Conservation (phyloP, 352 stramenopile species). For the Globisporangium radiosum region DNA sequence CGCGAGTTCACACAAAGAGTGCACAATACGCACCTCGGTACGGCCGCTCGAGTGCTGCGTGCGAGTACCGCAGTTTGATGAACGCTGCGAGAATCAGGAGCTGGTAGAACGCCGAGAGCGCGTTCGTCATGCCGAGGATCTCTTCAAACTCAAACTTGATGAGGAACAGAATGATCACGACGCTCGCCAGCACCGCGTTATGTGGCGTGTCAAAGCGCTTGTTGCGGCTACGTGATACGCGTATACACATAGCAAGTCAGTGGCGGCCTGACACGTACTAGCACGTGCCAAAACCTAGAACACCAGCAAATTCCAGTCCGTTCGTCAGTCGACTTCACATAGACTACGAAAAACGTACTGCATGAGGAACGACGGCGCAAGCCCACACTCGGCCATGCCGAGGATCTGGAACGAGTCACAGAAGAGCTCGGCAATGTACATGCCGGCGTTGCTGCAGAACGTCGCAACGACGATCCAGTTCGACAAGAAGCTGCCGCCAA, state of each 20-base stretch:
- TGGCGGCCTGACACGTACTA: no score
- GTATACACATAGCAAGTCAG: neutral
- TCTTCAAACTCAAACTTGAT: constrained; percentile 64
- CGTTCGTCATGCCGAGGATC: constrained; percentile 86
- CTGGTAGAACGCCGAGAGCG: constrained; percentile 82
- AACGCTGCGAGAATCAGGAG: constrained; percentile 87
- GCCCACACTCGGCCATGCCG: constrained; percentile 76
- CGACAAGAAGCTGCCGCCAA: constrained; percentile 79
- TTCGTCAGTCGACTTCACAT: no score
- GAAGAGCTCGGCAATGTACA: constrained; percentile 93
- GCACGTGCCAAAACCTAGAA: neutral
- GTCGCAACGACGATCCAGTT: constrained; percentile 86
- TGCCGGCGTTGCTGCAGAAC: constrained; percentile 84
- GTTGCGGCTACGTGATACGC: constrained; percentile 23
- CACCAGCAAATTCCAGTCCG: neutral
- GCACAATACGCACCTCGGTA: constrained; percentile 22
- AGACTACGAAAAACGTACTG: constrained; percentile 39
- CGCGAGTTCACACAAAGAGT: no score
- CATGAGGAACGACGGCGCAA: constrained; percentile 78
- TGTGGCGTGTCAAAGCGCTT: constrained; percentile 48
- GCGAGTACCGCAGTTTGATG: constrained; percentile 75
- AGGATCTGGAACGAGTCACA: constrained; percentile 87
- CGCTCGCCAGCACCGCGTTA: constrained; percentile 32
- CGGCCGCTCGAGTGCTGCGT: constrained; percentile 28
- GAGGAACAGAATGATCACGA: constrained; percentile 46